A percentile compares a stretch with the other conserved stretches of the same genome.
Evolutionary conservation across 208 protist species (phyloP).

Genomic region (Naegleria gruberi): DNA sequence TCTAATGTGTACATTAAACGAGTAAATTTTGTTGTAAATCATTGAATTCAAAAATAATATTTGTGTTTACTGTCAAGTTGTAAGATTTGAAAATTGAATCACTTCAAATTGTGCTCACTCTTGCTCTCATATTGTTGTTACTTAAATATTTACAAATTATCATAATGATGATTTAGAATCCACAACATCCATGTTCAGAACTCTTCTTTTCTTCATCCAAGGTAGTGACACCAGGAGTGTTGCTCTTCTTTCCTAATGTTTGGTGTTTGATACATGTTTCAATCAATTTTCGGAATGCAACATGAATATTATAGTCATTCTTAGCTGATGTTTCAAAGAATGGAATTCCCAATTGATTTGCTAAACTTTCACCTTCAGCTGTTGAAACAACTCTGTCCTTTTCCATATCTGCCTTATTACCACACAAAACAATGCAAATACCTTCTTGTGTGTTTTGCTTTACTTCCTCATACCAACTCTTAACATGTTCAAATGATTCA

Average conservation of each 20-base stretch:
- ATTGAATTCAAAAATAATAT: too few relatives aligned
- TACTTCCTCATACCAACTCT: slow-evolving; percentile 63
- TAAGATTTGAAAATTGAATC: too few relatives aligned
- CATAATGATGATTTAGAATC: neutral
- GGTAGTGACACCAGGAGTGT: neutral
- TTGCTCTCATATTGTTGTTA: too few relatives aligned
- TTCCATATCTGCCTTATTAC: slow-evolving; percentile 61
- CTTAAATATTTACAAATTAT: too few relatives aligned
- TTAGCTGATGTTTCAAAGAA: slow-evolving; percentile 98
- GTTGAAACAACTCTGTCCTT: neutral
- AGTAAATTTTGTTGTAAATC: neutral
- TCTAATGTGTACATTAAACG: too few relatives aligned
- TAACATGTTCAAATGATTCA: slow-evolving; percentile 57
- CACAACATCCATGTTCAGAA: neutral
- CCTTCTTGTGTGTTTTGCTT: slow-evolving; percentile 50
- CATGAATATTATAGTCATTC: slow-evolving; percentile 94
- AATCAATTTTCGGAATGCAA: slow-evolving; percentile 90
- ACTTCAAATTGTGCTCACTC: too few relatives aligned
- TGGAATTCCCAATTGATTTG: slow-evolving; percentile 70
- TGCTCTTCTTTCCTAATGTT: neutral
- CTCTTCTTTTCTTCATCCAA: neutral
- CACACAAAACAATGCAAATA: slow-evolving; percentile 58
- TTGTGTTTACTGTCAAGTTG: too few relatives aligned
- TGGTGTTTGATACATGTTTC: neutral
- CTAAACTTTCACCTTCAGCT: neutral